These are phyloP conservation scores for Hygrophila difformis DNA, from an alignment of 257 asterid species.

Conservation along the genomic window DNA sequence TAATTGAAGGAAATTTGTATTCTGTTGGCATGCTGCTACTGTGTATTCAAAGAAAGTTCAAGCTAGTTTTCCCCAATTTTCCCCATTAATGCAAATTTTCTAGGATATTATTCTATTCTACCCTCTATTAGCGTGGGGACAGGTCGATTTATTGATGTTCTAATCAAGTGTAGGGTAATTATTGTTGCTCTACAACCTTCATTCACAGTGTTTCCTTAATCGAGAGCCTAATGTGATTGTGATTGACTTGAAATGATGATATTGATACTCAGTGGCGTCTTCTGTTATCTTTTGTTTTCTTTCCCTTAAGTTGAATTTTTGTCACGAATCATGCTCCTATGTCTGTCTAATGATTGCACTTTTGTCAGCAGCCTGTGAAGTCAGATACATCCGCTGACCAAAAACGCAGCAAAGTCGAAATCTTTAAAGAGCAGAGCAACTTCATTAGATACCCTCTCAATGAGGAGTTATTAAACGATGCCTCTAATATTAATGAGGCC, in stretches of 20 bases:
- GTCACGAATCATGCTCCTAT: neutral
- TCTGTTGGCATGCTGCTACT: neutral
- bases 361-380: conserved; percentile 63
- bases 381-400: conserved; percentile 51
- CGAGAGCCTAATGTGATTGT: neutral
- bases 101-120: neutral
- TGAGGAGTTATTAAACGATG: conserved; percentile 73
- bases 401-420: conserved; percentile 92
- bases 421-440: conserved; percentile 82
- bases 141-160: no score
- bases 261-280: neutral
- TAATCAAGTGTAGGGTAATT: no score
- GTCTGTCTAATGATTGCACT: conserved; percentile 1
- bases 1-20: no score
- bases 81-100: neutral
- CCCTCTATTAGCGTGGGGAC: neutral
- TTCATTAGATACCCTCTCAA: conserved; percentile 90
- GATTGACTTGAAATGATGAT: neutral
- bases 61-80: neutral
- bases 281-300: neutral
- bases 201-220: neutral
- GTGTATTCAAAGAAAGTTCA: neutral
- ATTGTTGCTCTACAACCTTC: no score
- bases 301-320: neutral
- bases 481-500: conserved; percentile 76